A percentile compares a stretch with the other conserved stretches of the same genome.
These are phyloP conservation scores for Kurtzmaniella fragi DNA, from an alignment of 805 yeast species.

Conservation along the genomic window DNA sequence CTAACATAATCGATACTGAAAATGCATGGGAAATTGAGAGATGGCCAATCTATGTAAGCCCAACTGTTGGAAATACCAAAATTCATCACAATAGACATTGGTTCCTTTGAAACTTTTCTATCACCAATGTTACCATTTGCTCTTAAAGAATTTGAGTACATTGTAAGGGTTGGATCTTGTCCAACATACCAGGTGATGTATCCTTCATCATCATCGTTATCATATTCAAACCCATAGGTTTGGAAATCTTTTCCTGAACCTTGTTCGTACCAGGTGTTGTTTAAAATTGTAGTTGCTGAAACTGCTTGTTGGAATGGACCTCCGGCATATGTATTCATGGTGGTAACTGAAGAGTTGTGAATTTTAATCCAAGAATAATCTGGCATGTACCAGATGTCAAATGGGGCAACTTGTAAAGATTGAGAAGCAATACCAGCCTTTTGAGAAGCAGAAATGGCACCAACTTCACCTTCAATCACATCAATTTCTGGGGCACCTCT, in stretches of 20 bases:
- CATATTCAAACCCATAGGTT: slow-evolving; percentile 68
- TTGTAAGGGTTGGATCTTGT: slow-evolving; percentile 60
- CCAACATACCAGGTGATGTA: slow-evolving; percentile 85
- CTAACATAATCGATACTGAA: slow-evolving; percentile 80
- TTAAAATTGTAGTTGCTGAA: slow-evolving; percentile 72
- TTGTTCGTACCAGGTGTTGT: slow-evolving; percentile 72
- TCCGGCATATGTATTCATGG: slow-evolving; percentile 86
- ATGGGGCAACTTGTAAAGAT: slow-evolving; percentile 89
- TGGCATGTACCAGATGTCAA: slow-evolving; percentile 89
- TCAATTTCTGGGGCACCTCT: slow-evolving; percentile 97
- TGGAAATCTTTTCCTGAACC: slow-evolving; percentile 58
- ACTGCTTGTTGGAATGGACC: slow-evolving; percentile 92
- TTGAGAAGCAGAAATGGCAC: slow-evolving; percentile 28
- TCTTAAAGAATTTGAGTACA: slow-evolving; percentile 66
- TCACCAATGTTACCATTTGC: slow-evolving; percentile 85
- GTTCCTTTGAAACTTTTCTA: slow-evolving; percentile 79
- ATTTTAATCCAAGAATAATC: slow-evolving; percentile 76
- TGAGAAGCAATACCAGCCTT: slow-evolving; percentile 74
- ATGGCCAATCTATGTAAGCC: slow-evolving; percentile 88
- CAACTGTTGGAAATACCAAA: slow-evolving; percentile 84
- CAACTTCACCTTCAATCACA: slow-evolving; percentile 77
- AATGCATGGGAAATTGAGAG: slow-evolving; percentile 66
- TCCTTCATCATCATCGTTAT: slow-evolving; percentile 63
- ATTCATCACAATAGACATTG: slow-evolving; percentile 82
- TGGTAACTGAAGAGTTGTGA: slow-evolving; percentile 59